Percentiles rank a stretch among this genome's conserved stretches.
Conservation (phyloP, 176 grass and related monocot genomes). For the Urochloa ruziziensis region DNA sequence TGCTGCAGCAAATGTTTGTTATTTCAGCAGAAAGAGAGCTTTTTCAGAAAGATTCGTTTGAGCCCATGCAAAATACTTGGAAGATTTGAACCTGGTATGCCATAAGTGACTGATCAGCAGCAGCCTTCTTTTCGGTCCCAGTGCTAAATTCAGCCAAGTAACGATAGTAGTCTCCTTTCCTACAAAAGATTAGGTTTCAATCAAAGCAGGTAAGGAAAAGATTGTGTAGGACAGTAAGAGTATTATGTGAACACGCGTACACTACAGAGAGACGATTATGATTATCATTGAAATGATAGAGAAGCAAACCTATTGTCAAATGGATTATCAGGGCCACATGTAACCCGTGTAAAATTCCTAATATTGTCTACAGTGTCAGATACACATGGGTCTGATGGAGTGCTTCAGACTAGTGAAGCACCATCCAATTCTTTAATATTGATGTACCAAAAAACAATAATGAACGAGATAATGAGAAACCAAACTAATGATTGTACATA, state of each 20-base stretch:
- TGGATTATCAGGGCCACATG: neutral
- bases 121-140: conserved; percentile 74
- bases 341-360: neutral
- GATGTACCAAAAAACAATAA: neutral
- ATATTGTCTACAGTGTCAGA: neutral
- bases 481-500: neutral
- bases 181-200: conserved; percentile 14
- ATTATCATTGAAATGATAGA: neutral
- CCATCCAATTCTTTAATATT: neutral
- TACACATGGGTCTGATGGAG: neutral
- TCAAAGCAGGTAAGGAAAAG: neutral
- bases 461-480: neutral
- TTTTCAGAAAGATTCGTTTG: neutral
- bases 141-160: conserved; percentile 86
- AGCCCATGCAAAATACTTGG: neutral
- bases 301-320: neutral
- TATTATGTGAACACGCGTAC: neutral
- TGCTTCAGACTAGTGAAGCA: neutral
- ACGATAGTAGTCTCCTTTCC: conserved; percentile 93
- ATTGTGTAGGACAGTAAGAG: neutral
- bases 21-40: conserved; percentile 13
- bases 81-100: conserved; percentile 71
- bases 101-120: conserved; percentile 74
- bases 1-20: conserved; percentile 53
- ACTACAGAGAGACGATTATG: neutral